phyloP scores from a whole-genome alignment of 169 alveolate genomes.

The Cryptosporidium tyzzeri region DNA sequence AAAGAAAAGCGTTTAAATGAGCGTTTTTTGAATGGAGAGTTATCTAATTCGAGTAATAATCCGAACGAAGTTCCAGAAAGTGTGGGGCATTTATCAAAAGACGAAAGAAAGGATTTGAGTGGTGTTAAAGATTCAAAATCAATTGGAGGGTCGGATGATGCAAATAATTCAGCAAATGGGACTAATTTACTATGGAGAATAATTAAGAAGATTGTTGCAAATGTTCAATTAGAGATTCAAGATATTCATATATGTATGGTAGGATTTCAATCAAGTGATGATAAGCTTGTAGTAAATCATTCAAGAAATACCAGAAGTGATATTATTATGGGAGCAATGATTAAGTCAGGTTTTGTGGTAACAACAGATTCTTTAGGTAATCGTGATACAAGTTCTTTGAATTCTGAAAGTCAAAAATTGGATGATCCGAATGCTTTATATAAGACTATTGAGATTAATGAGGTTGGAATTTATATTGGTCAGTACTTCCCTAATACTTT shows the following conservation, averaged over 20 bases:
- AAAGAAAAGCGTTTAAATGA: slow-evolving; percentile 57
- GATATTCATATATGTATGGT: slow-evolving; percentile 69
- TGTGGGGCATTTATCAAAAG: background rate
- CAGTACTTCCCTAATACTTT: slow-evolving; percentile 67
- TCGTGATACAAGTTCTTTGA: background rate
- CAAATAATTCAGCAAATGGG: slow-evolving; percentile 20
- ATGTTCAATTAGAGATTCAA: slow-evolving; percentile 57
- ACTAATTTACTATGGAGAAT: slow-evolving; percentile 72
- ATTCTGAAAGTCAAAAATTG: background rate
- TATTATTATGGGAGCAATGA: slow-evolving; percentile 64
- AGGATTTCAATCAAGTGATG: slow-evolving; percentile 63
- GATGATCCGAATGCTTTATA: slow-evolving; percentile 60
- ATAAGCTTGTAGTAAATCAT: background rate
- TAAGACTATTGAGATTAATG: slow-evolving; percentile 62
- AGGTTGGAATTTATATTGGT: slow-evolving; percentile 59
- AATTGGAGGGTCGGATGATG: background rate
- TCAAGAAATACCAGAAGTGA: slow-evolving; percentile 46
- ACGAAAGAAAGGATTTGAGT: background rate
- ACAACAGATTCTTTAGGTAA: slow-evolving; percentile 64
- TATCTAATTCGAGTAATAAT: slow-evolving; percentile 19
- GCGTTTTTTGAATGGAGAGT: slow-evolving; percentile 53
- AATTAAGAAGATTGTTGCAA: slow-evolving; percentile 66
- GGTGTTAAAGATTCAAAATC: background rate
- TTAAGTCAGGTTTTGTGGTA: slow-evolving; percentile 56
- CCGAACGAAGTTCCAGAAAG: background rate